These are phyloP conservation scores for Trichopus zeylanicus DNA, from an alignment of 116 monocot genomes.

Conservation along the genomic window DNA sequence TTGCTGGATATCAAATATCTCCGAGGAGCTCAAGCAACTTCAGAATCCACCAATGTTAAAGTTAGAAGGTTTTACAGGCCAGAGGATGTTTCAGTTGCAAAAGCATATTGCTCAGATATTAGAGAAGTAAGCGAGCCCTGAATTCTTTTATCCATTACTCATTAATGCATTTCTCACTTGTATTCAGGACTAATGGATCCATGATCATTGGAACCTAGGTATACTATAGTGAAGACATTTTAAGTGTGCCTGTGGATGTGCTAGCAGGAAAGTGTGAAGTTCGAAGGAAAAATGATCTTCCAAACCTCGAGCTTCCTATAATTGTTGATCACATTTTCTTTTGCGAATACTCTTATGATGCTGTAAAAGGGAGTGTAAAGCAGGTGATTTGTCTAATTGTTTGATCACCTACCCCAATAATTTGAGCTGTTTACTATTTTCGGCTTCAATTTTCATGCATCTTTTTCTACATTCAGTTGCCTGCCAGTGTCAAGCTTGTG, in stretches of 20 bases:
- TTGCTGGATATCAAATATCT: conserved; percentile 41
- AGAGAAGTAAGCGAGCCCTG: conserved; percentile 57
- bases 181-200: not conserved
- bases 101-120: conserved; percentile 82
- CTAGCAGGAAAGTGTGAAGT: conserved; percentile 76
- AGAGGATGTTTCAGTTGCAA: conserved; percentile 76
- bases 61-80: conserved; percentile 90
- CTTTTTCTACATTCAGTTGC: conserved; percentile 40
- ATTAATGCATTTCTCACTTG: not conserved
- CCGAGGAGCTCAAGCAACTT: conserved; percentile 21
- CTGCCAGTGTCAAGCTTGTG: conserved; percentile 44
- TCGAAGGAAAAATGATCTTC: conserved; percentile 42
- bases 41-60: conserved; percentile 42
- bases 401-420: not conserved
- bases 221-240: conserved; percentile 70
- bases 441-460: conserved; percentile 3
- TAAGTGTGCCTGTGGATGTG: conserved; percentile 38
- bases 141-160: conserved; percentile 4
- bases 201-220: conserved; percentile 32
- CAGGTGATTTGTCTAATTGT: conserved; percentile 36
- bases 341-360: conserved; percentile 70
- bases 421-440: conserved; percentile 1
- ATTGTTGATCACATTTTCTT: conserved; percentile 67
- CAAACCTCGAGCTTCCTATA: conserved; percentile 44
- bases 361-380: conserved; percentile 53